Base-by-base conservation (phyloP, 257 asterid species). In the Nicotiana tabacum region DNA sequence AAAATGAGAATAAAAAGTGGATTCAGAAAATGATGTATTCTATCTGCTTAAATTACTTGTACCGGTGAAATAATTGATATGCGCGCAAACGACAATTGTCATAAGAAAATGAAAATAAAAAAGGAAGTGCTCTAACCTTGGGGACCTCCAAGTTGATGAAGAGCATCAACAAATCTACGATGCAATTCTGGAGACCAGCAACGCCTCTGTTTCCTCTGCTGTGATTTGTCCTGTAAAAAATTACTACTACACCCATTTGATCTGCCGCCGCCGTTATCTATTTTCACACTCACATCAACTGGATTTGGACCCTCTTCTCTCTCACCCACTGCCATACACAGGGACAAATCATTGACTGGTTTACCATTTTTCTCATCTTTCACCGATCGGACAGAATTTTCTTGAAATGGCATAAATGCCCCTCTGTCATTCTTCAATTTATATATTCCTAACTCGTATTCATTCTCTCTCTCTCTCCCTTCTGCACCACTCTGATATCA, bases 101-200 rank as follows among this genome's bases (percentile, higher is more conserved):
- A 39, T 39, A 39, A 6, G 48, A 39, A 39, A 37, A 37, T 37
- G 46, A 37, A 37, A 37, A 37, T 37, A 6, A 60, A 53, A 32
- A 24, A 17, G 17, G n/a, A 39, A 32, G 46, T 21, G 1, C 11
- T 16, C 27, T 78, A 1, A 87, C 98, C 85, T 58, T 90, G 88
- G 12, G 94, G 62, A 46, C 95, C 98, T 32, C 97, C 97, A 80
- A 93, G 93, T 39, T 87, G 85, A 1, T 85, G 82, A 9, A 92
- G 90, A 8, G 94, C 98, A 64, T 85, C 83, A 18, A 93, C 89
- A 69, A 93, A 93, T 61, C 85, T 80, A 29, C 74, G 82, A 78
- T 93, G 98, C 89, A 93, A 66, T 32, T 91, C 94, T 0, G 91
- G 90, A 0, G 95, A 91, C 98, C 97, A 93, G 74, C 93, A 91